Evolutionary conservation across 1,139 yeast genomes (phyloP).

Genomic region (Magnusiomyces ingens): DNA sequence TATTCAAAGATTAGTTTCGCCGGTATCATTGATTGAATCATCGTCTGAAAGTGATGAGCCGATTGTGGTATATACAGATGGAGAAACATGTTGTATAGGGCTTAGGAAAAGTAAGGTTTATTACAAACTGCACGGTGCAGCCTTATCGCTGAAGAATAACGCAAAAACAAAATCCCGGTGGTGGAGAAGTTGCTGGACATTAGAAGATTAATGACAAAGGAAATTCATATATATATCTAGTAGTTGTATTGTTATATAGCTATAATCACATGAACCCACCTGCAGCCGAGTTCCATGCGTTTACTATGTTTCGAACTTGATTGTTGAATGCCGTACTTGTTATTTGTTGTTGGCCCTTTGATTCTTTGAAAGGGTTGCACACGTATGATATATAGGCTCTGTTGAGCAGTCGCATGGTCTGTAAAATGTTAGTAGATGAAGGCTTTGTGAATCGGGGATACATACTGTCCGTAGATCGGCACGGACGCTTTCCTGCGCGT

Average conservation of each 20-base stretch:
- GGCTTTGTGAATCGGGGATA: not conserved
- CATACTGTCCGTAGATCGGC: slow-evolving; percentile 26
- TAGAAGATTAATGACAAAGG: not conserved
- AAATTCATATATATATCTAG: not conserved
- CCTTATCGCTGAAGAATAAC: not conserved
- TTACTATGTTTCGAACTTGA: slow-evolving; percentile 23
- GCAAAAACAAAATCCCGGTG: too few relatives aligned
- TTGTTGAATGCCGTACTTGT: slow-evolving; percentile 26
- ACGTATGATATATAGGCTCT: slow-evolving; percentile 33
- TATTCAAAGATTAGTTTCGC: too few relatives aligned
- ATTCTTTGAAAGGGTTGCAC: slow-evolving; percentile 36
- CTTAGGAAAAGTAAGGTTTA: not conserved
- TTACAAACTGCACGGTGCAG: not conserved
- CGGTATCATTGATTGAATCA: too few relatives aligned
- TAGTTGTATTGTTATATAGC: not conserved
- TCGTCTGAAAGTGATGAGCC: too few relatives aligned
- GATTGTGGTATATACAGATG: not conserved
- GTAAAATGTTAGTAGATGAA: not conserved
- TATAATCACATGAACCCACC: not conserved
- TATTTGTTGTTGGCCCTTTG: slow-evolving; percentile 21
- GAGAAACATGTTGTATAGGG: not conserved
- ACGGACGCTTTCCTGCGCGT: slow-evolving; percentile 28
- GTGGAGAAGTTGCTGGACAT: too few relatives aligned
- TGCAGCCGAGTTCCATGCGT: slow-evolving; percentile 23
- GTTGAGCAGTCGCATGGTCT: slow-evolving; percentile 32